Evolutionary conservation across 805 yeast genomes (phyloP).

Genomic region (Suhomyces sp.): DNA sequence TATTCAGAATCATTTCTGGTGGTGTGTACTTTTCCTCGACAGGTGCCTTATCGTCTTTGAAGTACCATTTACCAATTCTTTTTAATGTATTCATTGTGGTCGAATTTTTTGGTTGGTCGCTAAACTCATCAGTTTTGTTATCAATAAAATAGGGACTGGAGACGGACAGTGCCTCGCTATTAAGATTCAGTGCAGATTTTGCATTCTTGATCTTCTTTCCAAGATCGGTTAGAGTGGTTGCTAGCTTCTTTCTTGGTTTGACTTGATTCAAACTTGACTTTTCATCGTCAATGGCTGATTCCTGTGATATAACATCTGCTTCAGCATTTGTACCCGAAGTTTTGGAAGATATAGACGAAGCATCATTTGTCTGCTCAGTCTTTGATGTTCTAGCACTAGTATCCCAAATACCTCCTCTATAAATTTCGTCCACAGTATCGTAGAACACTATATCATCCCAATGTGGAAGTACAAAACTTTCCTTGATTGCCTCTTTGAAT

Average conservation of each 20-base stretch:
- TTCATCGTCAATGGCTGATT: not conserved
- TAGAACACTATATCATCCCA: slow-evolving; percentile 86
- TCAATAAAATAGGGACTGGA: slow-evolving; percentile 1
- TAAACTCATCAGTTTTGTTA: not conserved
- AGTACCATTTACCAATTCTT: slow-evolving; percentile 71
- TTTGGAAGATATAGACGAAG: not conserved
- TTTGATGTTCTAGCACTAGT: slow-evolving; percentile 15
- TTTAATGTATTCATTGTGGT: slow-evolving; percentile 41
- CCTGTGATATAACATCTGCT: not conserved
- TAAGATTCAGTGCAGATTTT: not conserved
- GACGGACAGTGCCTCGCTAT: no score
- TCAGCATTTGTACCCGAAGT: not conserved
- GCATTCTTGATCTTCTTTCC: slow-evolving; percentile 7
- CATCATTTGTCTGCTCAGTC: not conserved
- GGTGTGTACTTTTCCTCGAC: slow-evolving; percentile 35
- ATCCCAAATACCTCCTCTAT: slow-evolving; percentile 95
- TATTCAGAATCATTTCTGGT: slow-evolving; percentile 67
- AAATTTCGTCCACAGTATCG: slow-evolving; percentile 64
- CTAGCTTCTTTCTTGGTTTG: slow-evolving; percentile 13
- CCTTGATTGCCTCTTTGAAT: slow-evolving; percentile 74
- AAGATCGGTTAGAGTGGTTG: slow-evolving; percentile 15
- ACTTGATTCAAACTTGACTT: not conserved
- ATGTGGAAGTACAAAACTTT: slow-evolving; percentile 77
- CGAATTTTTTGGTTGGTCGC: slow-evolving; percentile 1
- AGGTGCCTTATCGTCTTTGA: slow-evolving; percentile 38